phyloP scores from a whole-genome alignment of 2,329 filamentous ascomycete species.

The Achaetomium macrosporum region DNA sequence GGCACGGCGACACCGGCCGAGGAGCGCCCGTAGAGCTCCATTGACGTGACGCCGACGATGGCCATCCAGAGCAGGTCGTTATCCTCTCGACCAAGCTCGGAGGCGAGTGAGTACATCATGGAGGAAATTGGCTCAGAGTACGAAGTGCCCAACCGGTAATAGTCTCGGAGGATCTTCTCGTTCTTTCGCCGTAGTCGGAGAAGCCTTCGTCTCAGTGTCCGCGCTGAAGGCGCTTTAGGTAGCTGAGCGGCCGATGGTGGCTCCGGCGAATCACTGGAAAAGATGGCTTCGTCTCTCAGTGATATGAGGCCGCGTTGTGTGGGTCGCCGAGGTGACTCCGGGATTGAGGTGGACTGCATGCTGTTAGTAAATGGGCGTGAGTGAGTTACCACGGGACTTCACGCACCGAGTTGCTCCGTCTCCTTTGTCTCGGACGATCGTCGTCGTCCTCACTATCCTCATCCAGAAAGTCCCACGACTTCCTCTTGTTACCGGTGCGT shows the following conservation, averaged over 20 bases:
- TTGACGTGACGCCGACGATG: conserved; percentile 90
- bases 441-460: conserved; percentile 65
- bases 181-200: conserved; percentile 71
- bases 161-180: conserved; percentile 67
- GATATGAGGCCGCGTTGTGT: conserved; percentile 55
- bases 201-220: conserved; percentile 65
- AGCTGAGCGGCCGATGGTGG: conserved; percentile 54
- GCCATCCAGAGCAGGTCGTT: conserved; percentile 94
- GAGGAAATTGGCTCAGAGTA: conserved; percentile 95
- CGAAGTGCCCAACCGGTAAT: conserved; percentile 81
- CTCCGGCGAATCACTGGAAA: conserved; percentile 44
- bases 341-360: conserved; percentile 58
- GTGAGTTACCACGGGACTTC: neutral
- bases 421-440: conserved; percentile 69
- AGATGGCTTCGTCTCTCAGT: conserved; percentile 41
- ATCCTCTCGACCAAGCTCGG: conserved; percentile 90
- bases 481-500: conserved; percentile 62
- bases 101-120: conserved; percentile 89
- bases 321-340: conserved; percentile 57
- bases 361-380: conserved; percentile 28
- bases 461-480: conserved; percentile 67
- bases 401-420: conserved; percentile 81
- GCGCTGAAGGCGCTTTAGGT: conserved; percentile 61
- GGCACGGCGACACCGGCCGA: conserved; percentile 69
- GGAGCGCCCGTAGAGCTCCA: conserved; percentile 84